These are phyloP conservation scores for Candida gorgasii DNA, from an alignment of 805 yeast genomes.

Conservation along the genomic window DNA sequence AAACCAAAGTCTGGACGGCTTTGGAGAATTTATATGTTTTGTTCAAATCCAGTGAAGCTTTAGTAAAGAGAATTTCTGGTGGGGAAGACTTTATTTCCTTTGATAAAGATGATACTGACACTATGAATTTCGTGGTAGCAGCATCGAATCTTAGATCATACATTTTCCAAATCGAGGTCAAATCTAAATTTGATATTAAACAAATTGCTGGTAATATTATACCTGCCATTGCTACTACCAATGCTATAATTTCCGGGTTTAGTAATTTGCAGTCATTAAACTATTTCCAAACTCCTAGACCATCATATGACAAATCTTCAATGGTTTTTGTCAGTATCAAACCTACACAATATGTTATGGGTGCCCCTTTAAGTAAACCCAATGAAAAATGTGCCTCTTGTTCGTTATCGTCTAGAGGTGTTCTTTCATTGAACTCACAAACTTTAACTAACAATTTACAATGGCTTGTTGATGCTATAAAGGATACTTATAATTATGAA, in stretches of 20 bases:
- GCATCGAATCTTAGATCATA: constrained; percentile 77
- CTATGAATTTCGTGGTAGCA: constrained; percentile 83
- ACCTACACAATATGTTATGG: constrained; percentile 62
- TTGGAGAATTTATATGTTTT: constrained; percentile 66
- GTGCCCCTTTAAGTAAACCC: constrained; percentile 63
- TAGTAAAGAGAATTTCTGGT: constrained; percentile 50
- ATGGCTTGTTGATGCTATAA: constrained; percentile 53
- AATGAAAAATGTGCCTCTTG: constrained; percentile 73
- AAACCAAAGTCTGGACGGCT: constrained; percentile 59
- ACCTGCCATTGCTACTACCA: constrained; percentile 98
- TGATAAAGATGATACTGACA: constrained; percentile 94
- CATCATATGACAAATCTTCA: constrained; percentile 20
- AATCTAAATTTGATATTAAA: constrained; percentile 83
- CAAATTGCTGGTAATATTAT: constrained; percentile 97
- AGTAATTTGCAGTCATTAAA: constrained; percentile 72
- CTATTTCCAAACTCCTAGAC: constrained; percentile 32
- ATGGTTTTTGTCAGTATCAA: constrained; percentile 44
- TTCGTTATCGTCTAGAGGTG: constrained; percentile 52
- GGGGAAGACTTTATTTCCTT: constrained; percentile 53
- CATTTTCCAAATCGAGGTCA: constrained; percentile 67
- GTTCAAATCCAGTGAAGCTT: constrained; percentile 42
- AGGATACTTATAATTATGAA: constrained; percentile 50
- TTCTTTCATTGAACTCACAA: constrained; percentile 35
- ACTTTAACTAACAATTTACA: constrained; percentile 21
- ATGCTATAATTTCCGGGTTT: constrained; percentile 91